These are phyloP conservation scores for Pseudocercospora ulei DNA, from an alignment of 2,329 filamentous ascomycete species.

Conservation along the genomic window DNA sequence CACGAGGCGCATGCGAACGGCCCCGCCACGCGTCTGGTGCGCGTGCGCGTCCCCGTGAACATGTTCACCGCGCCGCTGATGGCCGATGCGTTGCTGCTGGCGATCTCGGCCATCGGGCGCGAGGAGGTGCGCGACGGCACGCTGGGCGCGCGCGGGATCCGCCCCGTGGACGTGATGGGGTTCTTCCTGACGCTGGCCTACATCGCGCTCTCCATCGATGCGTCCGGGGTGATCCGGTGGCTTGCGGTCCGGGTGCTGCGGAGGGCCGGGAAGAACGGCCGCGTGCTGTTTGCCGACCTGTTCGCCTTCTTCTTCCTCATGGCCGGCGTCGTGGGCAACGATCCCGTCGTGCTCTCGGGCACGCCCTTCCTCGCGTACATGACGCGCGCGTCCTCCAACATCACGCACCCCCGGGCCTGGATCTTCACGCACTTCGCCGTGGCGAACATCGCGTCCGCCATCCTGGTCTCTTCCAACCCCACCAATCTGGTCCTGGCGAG, in stretches of 20 bases:
- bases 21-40: conserved; percentile 17
- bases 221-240: conserved; percentile 61
- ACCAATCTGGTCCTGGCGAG: conserved; percentile 66
- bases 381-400: conserved; percentile 65
- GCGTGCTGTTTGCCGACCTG: conserved; percentile 60
- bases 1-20: conserved; percentile 1
- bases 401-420: conserved; percentile 61
- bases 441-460: conserved; percentile 64
- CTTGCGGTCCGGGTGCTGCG: conserved; percentile 61
- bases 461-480: conserved; percentile 67
- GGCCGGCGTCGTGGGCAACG: conserved; percentile 62
- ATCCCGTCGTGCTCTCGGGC: conserved; percentile 64
- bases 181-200: conserved; percentile 65
- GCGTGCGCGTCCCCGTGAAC: conserved; percentile 55
- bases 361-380: conserved; percentile 68
- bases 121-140: conserved; percentile 60
- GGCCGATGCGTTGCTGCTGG: conserved; percentile 61
- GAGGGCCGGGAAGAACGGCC: conserved; percentile 57
- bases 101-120: conserved; percentile 57
- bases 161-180: conserved; percentile 61
- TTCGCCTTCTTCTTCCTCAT: conserved; percentile 62
- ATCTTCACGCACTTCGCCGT: conserved; percentile 62
- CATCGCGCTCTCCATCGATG: conserved; percentile 67
- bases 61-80: conserved; percentile 62
- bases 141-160: conserved; percentile 55